Conservation (phyloP, 768 basidiomycete genomes). For the Lepiota venenata region DNA sequence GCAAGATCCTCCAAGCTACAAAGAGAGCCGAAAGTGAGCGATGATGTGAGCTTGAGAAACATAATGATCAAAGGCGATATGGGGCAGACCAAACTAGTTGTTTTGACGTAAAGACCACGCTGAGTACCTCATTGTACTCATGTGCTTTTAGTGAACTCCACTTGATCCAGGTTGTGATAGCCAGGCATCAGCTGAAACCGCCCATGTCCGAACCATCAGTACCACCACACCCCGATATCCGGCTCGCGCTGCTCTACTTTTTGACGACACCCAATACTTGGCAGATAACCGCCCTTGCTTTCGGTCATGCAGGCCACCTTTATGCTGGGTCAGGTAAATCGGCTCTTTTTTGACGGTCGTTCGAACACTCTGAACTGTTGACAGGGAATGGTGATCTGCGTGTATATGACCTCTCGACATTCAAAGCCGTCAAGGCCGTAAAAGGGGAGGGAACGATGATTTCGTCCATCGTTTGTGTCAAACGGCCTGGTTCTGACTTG, state of each 20-base stretch:
- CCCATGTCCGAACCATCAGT: neutral
- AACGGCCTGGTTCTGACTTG: conserved; percentile 35
- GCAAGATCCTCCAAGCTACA: too few relatives aligned
- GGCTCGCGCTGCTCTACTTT: conserved; percentile 2
- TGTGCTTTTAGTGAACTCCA: too few relatives aligned
- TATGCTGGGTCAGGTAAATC: conserved; percentile 63
- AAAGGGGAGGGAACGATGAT: conserved; percentile 55
- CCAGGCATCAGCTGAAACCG: neutral
- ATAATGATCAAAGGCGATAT: too few relatives aligned
- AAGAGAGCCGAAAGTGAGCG: too few relatives aligned
- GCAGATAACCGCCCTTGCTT: conserved; percentile 47
- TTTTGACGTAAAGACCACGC: too few relatives aligned
- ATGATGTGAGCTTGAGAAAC: too few relatives aligned
- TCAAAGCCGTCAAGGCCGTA: conserved; percentile 62
- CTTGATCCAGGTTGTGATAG: neutral
- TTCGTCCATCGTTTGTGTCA: conserved; percentile 54
- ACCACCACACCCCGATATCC: conserved; percentile 2
- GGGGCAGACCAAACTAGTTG: too few relatives aligned
- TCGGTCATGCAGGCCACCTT: conserved; percentile 44
- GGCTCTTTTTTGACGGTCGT: neutral
- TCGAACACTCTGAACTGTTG: neutral
- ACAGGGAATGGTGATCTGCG: conserved; percentile 70
- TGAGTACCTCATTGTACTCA: too few relatives aligned
- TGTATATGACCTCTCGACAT: conserved; percentile 56
- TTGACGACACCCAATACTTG: conserved; percentile 9